These are phyloP conservation scores for Rhodomyrtus tomentosa DNA, from an alignment of 345 rosid genomes.

Conservation along the genomic window DNA sequence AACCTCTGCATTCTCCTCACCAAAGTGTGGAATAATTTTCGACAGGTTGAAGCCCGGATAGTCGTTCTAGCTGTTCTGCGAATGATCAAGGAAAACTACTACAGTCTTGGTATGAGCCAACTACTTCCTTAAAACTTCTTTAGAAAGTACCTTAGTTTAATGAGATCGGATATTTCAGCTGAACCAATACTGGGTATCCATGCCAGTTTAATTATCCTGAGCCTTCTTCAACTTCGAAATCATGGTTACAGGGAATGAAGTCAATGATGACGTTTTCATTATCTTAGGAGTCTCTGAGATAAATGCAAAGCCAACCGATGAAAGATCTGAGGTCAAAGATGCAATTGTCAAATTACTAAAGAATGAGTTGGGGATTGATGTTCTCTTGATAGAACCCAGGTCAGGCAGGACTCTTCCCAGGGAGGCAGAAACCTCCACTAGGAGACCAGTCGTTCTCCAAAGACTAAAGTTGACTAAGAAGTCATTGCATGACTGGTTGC, in stretches of 20 bases:
- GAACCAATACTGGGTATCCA: neutral
- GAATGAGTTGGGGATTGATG: slow-evolving; percentile 63
- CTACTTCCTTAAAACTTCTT: neutral
- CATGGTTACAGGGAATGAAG: slow-evolving; percentile 39
- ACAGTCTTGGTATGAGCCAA: slow-evolving; percentile 29
- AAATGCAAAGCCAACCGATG: slow-evolving; percentile 10
- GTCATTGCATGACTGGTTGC: slow-evolving; percentile 59
- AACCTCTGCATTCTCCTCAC: neutral
- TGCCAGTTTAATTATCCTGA: neutral
- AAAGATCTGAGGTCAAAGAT: slow-evolving; percentile 30
- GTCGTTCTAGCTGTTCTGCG: slow-evolving; percentile 80
- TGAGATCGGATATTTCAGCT: neutral
- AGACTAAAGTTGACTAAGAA: slow-evolving; percentile 59
- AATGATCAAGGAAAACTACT: slow-evolving; percentile 80
- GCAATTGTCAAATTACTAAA: slow-evolving; percentile 44
- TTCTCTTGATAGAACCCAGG: slow-evolving; percentile 24
- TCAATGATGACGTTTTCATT: slow-evolving; percentile 65
- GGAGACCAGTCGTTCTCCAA: slow-evolving; percentile 53
- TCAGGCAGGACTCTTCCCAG: neutral
- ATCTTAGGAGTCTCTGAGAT: slow-evolving; percentile 39
- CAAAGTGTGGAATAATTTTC: neutral
- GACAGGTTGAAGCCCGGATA: slow-evolving; percentile 88
- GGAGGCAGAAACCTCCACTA: slow-evolving; percentile 24
- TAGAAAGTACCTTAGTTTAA: neutral
- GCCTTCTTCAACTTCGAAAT: neutral